phyloP scores from a whole-genome alignment of 2,329 filamentous ascomycete species.

The Paecilomyces sp. region DNA sequence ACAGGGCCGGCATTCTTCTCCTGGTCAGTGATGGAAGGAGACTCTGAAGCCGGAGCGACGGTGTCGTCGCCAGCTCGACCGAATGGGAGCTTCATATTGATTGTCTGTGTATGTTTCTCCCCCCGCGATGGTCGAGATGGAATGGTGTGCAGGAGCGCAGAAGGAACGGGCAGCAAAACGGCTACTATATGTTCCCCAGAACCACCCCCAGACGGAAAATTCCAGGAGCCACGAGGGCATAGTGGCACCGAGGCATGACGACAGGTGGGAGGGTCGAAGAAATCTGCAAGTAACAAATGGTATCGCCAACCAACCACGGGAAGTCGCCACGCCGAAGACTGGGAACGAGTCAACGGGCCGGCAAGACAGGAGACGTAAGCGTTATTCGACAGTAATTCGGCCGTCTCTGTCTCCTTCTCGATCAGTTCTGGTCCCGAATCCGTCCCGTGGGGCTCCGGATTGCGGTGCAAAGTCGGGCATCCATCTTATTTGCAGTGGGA shows the following conservation, averaged over 20 bases:
- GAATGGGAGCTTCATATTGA: background rate
- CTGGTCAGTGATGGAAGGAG: background rate
- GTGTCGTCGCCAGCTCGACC: background rate
- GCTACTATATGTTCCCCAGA: background rate
- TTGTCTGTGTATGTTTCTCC: background rate
- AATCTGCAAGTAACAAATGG: background rate
- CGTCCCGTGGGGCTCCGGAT: background rate
- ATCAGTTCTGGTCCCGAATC: background rate
- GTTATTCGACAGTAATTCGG: background rate
- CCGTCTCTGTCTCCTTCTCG: background rate
- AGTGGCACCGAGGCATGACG: background rate
- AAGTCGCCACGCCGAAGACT: background rate
- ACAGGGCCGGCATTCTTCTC: background rate
- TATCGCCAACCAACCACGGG: background rate
- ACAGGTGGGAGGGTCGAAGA: background rate
- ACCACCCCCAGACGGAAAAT: background rate
- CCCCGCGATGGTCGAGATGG: background rate
- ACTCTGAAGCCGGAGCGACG: background rate
- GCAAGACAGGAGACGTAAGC: background rate
- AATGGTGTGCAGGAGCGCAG: background rate
- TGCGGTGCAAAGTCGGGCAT: background rate
- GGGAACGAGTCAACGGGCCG: background rate
- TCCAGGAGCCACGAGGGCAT: background rate
- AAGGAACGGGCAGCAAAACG: background rate
- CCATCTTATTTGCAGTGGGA: background rate